phyloP scores from a whole-genome alignment of 2,329 filamentous ascomycete species.

The Paramyrothecium sp. region DNA sequence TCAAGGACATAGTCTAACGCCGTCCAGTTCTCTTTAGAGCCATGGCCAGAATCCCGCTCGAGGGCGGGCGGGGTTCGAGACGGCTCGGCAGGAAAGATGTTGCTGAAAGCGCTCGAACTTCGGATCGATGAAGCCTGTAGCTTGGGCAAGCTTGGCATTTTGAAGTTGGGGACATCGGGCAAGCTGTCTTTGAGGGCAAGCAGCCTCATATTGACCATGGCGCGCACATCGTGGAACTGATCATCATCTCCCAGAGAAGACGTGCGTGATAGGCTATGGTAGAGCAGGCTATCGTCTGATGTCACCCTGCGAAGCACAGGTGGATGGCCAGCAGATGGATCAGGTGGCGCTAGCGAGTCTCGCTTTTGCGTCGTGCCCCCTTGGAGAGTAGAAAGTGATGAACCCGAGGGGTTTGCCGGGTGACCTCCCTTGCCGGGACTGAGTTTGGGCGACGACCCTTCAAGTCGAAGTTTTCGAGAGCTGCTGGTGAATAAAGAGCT shows the following conservation, averaged over 20 bases:
- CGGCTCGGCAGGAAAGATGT: conserved; percentile 22
- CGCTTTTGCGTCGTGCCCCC: not conserved
- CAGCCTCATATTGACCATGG: conserved; percentile 83
- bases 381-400: not conserved
- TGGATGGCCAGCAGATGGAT: conserved; percentile 16
- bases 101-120: conserved; percentile 30
- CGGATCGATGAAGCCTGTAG: conserved; percentile 34
- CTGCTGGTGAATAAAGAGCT: conserved; percentile 34
- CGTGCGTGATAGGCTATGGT: conserved; percentile 71
- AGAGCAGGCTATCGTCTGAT: conserved; percentile 72
- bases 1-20: conserved; percentile 58
- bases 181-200: conserved; percentile 90
- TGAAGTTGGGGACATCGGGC: conserved; percentile 76
- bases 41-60: conserved; percentile 9
- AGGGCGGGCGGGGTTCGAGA: conserved; percentile 21
- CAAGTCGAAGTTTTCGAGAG: conserved; percentile 3
- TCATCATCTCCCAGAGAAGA: conserved; percentile 84
- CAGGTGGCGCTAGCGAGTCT: not conserved
- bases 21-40: conserved; percentile 19
- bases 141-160: conserved; percentile 61
- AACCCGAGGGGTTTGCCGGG: not conserved
- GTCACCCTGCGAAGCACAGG: conserved; percentile 29
- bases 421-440: conserved; percentile 3
- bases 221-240: conserved; percentile 75
- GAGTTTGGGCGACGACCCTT: conserved; percentile 7